A percentile compares a stretch with the other conserved stretches of the same genome.
Evolutionary conservation across 2,329 filamentous ascomycete species (phyloP).

Genomic region (Colletotrichum neosansevieriae): DNA sequence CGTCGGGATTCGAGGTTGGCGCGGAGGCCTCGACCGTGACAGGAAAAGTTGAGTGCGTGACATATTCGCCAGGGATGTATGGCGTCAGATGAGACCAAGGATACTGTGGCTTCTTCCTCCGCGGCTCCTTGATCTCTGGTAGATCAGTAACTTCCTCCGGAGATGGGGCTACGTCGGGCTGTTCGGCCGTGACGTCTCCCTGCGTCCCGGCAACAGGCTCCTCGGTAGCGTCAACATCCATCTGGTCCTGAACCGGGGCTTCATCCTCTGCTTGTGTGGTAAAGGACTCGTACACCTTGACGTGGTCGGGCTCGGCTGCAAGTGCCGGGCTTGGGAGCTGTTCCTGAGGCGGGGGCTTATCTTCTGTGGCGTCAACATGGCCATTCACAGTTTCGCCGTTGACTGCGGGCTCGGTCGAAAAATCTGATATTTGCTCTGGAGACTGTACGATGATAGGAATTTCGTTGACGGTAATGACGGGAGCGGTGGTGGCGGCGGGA

Average conservation of each 20-base stretch:
- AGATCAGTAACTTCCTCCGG: not conserved
- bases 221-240: slow-evolving; percentile 25
- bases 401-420: not conserved
- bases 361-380: slow-evolving; percentile 6
- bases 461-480: not conserved
- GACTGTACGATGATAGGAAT: slow-evolving; percentile 3
- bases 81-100: slow-evolving; percentile 56
- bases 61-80: slow-evolving; percentile 54
- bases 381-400: slow-evolving; percentile 19
- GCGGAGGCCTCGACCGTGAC: slow-evolving; percentile 44
- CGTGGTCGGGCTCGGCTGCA: slow-evolving; percentile 1
- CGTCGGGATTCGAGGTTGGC: slow-evolving; percentile 29
- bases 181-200: slow-evolving; percentile 1
- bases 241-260: slow-evolving; percentile 16
- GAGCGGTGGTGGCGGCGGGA: not conserved
- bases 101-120: slow-evolving; percentile 35
- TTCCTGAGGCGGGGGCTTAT: slow-evolving; percentile 3
- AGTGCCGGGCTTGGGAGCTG: slow-evolving; percentile 1
- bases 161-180: not conserved
- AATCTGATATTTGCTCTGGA: not conserved
- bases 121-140: slow-evolving; percentile 28
- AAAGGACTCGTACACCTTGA: slow-evolving; percentile 8
- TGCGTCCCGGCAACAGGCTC: not conserved
- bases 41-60: slow-evolving; percentile 49
- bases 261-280: slow-evolving; percentile 2